These are phyloP conservation scores for Boletus fagicola DNA, from an alignment of 768 basidiomycete species.

Conservation along the genomic window DNA sequence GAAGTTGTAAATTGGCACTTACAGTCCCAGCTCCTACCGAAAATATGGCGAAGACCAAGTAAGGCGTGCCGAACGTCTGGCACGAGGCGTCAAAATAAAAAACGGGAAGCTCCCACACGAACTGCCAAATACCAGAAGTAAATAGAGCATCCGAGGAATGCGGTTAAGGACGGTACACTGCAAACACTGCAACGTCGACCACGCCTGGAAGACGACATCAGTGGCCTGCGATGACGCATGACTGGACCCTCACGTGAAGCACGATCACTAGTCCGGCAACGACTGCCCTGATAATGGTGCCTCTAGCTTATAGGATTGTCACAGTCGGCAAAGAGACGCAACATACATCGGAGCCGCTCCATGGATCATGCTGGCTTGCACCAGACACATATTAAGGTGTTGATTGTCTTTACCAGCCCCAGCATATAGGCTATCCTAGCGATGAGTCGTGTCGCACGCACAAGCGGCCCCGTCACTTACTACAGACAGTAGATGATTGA, in stretches of 20 bases:
- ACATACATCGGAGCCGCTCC: constrained; percentile 55
- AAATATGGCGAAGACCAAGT: constrained; percentile 44
- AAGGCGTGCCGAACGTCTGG: constrained; percentile 39
- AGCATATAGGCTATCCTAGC: constrained; percentile 32
- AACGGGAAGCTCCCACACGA: background rate
- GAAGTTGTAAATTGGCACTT: constrained; percentile 22
- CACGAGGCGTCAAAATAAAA: constrained; percentile 13
- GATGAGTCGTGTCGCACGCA: constrained; percentile 8
- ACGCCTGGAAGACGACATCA: constrained; percentile 32
- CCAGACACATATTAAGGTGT: constrained; percentile 40
- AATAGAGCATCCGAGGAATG: constrained; percentile 26
- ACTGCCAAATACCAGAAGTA: constrained; percentile 23
- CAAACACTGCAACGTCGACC: constrained; percentile 35
- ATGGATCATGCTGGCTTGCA: constrained; percentile 53
- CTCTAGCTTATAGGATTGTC: background rate
- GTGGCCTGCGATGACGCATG: background rate
- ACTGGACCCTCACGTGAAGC: constrained; percentile 34
- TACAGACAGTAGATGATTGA: constrained; percentile 50
- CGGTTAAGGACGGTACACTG: constrained; percentile 17
- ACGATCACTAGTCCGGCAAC: constrained; percentile 43
- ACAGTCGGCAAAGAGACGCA: constrained; percentile 1
- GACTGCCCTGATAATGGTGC: constrained; percentile 35
- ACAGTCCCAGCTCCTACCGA: constrained; percentile 39
- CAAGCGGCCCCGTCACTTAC: constrained; percentile 36
- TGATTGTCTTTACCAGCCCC: constrained; percentile 26